Percentiles rank a stretch among this genome's conserved stretches.
Evolutionary conservation across 2,329 filamentous ascomycete species (phyloP).

Genomic region (Diaporthe sp.): DNA sequence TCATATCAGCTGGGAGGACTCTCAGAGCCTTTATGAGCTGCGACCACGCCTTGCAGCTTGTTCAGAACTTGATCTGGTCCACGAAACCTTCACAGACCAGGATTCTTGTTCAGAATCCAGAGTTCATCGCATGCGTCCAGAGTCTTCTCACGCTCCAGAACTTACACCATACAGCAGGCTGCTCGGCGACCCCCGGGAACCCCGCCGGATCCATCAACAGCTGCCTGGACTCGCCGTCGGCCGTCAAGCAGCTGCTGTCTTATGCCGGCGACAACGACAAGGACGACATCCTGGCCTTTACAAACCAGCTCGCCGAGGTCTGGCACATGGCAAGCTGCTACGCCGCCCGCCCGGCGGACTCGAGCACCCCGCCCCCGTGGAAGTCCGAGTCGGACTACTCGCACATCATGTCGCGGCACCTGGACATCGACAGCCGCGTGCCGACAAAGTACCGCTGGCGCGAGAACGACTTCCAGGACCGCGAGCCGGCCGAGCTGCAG

Average conservation of each 20-base stretch:
- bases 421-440: slow-evolving; percentile 63
- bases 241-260: not conserved
- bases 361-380: not conserved
- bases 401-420: slow-evolving; percentile 58
- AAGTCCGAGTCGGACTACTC: slow-evolving; percentile 60
- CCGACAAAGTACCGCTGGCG: slow-evolving; percentile 62
- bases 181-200: not conserved
- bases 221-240: not conserved
- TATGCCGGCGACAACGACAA: not conserved
- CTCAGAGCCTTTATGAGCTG: not conserved
- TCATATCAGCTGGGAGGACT: not conserved
- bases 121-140: slow-evolving; percentile 1
- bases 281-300: not conserved
- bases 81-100: not conserved
- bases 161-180: not conserved
- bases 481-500: slow-evolving; percentile 53
- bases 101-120: not conserved
- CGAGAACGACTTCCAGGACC: slow-evolving; percentile 56
- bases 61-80: not conserved
- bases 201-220: not conserved
- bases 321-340: slow-evolving; percentile 13
- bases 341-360: not conserved
- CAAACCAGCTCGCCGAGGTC: not conserved
- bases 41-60: not conserved
- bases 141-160: not conserved